These are phyloP conservation scores for Atkinsonella hypoxylon DNA, from an alignment of 2,329 filamentous ascomycete species.

Conservation along the genomic window DNA sequence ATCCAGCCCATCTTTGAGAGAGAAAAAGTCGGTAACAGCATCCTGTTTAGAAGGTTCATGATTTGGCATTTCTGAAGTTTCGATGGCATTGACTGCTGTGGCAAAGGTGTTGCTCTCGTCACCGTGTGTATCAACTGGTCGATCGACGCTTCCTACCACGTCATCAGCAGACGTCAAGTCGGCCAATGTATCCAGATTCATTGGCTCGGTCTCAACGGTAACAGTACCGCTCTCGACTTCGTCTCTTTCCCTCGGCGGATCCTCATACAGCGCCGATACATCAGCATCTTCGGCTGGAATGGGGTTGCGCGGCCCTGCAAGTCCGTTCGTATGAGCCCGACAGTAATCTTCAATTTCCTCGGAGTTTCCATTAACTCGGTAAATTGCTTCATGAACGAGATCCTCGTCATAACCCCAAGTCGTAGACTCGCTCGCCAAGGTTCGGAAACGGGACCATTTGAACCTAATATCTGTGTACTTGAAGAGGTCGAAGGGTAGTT, in stretches of 20 bases:
- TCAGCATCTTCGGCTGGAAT: slow-evolving; percentile 50
- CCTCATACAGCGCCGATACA: slow-evolving; percentile 20
- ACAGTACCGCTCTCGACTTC: slow-evolving; percentile 14
- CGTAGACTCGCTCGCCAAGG: slow-evolving; percentile 21
- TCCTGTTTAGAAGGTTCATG: slow-evolving; percentile 10
- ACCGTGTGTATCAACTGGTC: neutral
- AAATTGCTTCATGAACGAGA: slow-evolving; percentile 67
- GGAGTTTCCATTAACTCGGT: slow-evolving; percentile 60
- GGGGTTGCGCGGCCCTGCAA: slow-evolving; percentile 51
- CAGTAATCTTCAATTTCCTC: slow-evolving; percentile 63
- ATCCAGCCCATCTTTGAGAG: slow-evolving; percentile 65
- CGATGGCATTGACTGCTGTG: slow-evolving; percentile 6
- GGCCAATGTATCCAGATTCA: slow-evolving; percentile 25
- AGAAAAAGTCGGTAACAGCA: slow-evolving; percentile 9
- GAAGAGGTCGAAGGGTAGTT: slow-evolving; percentile 26
- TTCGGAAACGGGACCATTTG: slow-evolving; percentile 28
- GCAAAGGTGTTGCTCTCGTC: neutral
- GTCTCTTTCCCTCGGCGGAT: slow-evolving; percentile 11
- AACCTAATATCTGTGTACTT: slow-evolving; percentile 32
- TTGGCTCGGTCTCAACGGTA: slow-evolving; percentile 22
- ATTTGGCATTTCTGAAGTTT: slow-evolving; percentile 1
- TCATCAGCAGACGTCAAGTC: slow-evolving; percentile 4
- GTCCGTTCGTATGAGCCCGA: slow-evolving; percentile 43
- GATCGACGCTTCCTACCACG: slow-evolving; percentile 4
- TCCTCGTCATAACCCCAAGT: slow-evolving; percentile 33